Base-by-base conservation (phyloP, 2,329 filamentous ascomycete species). In the Talaromyces sp. region DNA sequence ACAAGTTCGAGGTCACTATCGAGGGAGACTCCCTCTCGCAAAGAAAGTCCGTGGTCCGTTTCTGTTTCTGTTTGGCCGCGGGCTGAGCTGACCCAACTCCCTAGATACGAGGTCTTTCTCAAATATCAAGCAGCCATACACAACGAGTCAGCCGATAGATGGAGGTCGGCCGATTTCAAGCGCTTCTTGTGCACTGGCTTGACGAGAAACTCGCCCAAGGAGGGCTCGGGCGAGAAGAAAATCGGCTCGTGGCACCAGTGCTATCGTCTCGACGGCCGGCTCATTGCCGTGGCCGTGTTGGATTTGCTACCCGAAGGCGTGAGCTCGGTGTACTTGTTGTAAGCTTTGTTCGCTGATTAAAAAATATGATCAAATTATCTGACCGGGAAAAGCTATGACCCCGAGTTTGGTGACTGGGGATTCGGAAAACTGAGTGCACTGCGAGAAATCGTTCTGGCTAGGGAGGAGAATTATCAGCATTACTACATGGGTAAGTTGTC, bases 381-480 rank as follows among this genome's bases (percentile, higher is more conserved):
- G 55, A 61, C 59, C 51, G 23, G 30, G 18, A 56, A 59, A n/a
- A 82, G 79, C 64, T 88, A 89, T 69, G 84, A 88, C 67, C 81
- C 81, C 9, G 83, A 85, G 61, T 85, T 84, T 67, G 82, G 83
- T 64, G 77, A 83, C 55, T 88, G 81, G 80, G 83, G 84, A 61
- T 84, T 88, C 67, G 86, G 86, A 5, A 88, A 88, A 69, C 70
- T 88, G 56, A 86, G 83, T 65, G 86, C 86, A 5, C 71, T 88
- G 66, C 77, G 84, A 59, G 86, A 89, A 69, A 82, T 85, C 30
- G 78, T 80, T 0, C 75, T 88, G 30, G 78, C 85, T 0, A 65
- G 81, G 1, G 84, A 88, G 67, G 79, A 75, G 4, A 76, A 74
- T 0, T 87, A 88, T 65, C 69, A 81, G 60, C 87, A 83, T 71